Evolutionary conservation across 306 rosid genomes (phyloP).

Genomic region (Rosa lucieae): DNA sequence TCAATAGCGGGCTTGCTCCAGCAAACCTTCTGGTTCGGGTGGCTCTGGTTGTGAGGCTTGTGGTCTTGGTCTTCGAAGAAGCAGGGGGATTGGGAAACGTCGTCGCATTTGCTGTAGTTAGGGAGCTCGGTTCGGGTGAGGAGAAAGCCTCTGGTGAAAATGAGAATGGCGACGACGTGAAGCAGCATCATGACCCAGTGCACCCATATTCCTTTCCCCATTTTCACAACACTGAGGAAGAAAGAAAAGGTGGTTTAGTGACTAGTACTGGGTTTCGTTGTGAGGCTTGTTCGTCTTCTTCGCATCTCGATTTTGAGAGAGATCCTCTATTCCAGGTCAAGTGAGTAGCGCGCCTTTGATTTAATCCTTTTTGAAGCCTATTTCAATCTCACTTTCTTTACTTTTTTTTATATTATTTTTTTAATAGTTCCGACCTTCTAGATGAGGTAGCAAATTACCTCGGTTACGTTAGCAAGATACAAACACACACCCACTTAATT

Average conservation of each 20-base stretch:
- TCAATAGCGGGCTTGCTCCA: conserved; percentile 72
- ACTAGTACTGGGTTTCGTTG: neutral
- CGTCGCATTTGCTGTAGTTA: conserved; percentile 65
- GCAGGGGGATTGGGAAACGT: conserved; percentile 65
- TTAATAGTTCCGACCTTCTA: no score
- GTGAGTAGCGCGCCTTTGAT: neutral
- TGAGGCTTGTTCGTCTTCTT: neutral
- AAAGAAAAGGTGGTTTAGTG: neutral
- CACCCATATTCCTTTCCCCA: conserved; percentile 49
- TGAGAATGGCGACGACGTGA: conserved; percentile 56
- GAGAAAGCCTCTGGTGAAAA: conserved; percentile 83
- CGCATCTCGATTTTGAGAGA: neutral
- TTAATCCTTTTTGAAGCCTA: no score
- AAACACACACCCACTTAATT: no score
- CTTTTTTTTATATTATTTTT: neutral
- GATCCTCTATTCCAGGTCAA: neutral
- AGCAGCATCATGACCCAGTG: conserved; percentile 59
- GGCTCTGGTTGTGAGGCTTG: conserved; percentile 4
- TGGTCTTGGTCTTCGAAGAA: conserved; percentile 15
- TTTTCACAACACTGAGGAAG: neutral
- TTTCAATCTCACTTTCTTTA: neutral
- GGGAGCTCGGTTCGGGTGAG: conserved; percentile 97
- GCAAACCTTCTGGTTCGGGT: conserved; percentile 34
- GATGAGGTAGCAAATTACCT: no score
- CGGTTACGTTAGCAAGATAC: no score